Base-by-base conservation (phyloP, 140 eudicot species). In the Cichorium intybus region DNA sequence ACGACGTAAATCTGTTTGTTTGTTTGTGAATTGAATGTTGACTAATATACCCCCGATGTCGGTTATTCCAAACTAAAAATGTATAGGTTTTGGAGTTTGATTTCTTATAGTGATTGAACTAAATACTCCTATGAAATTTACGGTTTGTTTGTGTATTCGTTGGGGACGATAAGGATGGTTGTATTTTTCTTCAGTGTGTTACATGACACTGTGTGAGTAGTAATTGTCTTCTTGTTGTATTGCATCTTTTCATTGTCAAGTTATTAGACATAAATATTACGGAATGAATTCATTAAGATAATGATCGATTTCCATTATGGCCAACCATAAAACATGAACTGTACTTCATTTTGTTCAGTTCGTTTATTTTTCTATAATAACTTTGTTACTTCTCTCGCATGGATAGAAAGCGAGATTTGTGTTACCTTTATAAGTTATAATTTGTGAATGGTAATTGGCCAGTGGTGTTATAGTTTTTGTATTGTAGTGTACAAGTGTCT, bases 21-120 rank as follows among this genome's bases (percentile, higher is more conserved):
- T n/a, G n/a, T n/a, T n/a, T n/a, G n/a, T n/a, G n/a, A n/a, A n/a
- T n/a, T n/a, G n/a, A n/a, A n/a, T n/a, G n/a, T n/a, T n/a, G 82
- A 47, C 82, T 26, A 69, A 45, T 34, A 69, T 74, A 51, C 71
- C 68, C 34, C 46, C 72, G 17, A 70, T 56, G n/a, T n/a, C n/a
- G 47, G 66, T 75, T 57, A 50, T 60, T 56, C 80, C 84, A 10
- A 82, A 80, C 53, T 82, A 80, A 60, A 83, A 83, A 65, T 81
- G 49, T 43, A 4, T 16, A 5, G 83, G 83, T 78, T 77, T 79
- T 83, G 62, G 89, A 83, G 62, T 80, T 83, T 66, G 86, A 82
- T 75, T 82, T 82, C 72, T 82, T 82, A 69, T 82, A 37, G 65
- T 71, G 72, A 21, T 68, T 15, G n/a, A 16, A 24, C 17, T 63